Evolutionary conservation across 331 rosid genomes (phyloP).

Genomic region (Pyrus hybrid): DNA sequence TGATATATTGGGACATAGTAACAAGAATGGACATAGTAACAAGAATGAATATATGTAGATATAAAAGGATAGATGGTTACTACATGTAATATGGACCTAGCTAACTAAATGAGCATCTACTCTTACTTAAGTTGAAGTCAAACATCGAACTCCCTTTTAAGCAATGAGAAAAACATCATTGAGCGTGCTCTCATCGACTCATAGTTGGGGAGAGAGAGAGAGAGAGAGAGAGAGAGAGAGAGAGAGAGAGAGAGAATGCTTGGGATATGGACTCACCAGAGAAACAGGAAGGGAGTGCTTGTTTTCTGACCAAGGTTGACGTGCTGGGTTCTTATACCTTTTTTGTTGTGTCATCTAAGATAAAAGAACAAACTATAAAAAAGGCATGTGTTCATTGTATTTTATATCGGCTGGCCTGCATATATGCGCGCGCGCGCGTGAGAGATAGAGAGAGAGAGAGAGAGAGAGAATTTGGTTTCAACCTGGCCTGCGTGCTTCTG

Average conservation of each 20-base stretch:
- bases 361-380: neutral
- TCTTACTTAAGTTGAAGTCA: conserved; percentile 44
- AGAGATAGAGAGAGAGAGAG: neutral
- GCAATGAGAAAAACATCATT: conserved; percentile 46
- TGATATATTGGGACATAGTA: too few species aligned
- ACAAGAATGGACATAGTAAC: too few species aligned
- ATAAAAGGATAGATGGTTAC: conserved; percentile 2
- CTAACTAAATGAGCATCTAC: neutral
- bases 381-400: too few species aligned
- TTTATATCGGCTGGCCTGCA: neutral
- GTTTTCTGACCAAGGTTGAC: conserved; percentile 23
- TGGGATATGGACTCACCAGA: conserved; percentile 9
- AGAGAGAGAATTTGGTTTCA: neutral
- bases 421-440: neutral
- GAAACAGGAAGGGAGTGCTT: neutral
- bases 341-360: conserved; percentile 13
- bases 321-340: neutral
- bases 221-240: too few species aligned
- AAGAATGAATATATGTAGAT: neutral
- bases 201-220: conserved; percentile 20
- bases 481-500: neutral
- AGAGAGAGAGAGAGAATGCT: conserved; percentile 13
- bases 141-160: conserved; percentile 41
- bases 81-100: conserved; percentile 7
- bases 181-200: conserved; percentile 60